A percentile compares a stretch with the other conserved stretches of the same genome.
These are phyloP conservation scores for Catenaria anguillulae DNA, from an alignment of 371 early-diverging fungal genomes.

Conservation along the genomic window DNA sequence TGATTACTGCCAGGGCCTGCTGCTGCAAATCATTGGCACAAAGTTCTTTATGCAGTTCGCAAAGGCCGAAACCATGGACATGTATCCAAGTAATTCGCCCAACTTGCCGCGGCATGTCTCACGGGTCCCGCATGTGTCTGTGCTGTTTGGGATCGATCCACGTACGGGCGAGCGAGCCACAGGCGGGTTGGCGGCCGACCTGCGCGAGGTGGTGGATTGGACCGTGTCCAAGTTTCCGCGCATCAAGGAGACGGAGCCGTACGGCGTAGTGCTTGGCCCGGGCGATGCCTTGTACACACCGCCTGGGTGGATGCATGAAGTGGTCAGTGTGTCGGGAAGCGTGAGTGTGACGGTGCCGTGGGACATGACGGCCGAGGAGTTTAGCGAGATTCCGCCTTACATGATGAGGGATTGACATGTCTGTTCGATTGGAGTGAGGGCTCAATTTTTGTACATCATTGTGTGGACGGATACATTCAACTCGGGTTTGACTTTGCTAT, in stretches of 20 bases:
- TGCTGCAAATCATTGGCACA: slow-evolving; percentile 18
- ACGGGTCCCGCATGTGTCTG: slow-evolving; percentile 17
- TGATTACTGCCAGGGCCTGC: slow-evolving; percentile 20
- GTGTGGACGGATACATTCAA: too few relatives aligned
- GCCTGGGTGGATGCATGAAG: slow-evolving; percentile 25
- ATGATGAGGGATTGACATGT: too few relatives aligned
- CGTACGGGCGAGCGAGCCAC: slow-evolving; percentile 5
- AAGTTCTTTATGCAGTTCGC: slow-evolving; percentile 20
- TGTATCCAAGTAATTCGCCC: slow-evolving; percentile 18
- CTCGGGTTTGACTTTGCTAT: too few relatives aligned
- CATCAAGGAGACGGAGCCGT: slow-evolving; percentile 14
- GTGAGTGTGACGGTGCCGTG: slow-evolving; percentile 22
- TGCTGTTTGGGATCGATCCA: slow-evolving; percentile 11
- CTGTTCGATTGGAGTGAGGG: too few relatives aligned
- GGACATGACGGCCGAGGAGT: slow-evolving; percentile 20
- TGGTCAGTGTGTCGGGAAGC: slow-evolving; percentile 19
- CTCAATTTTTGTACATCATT: too few relatives aligned
- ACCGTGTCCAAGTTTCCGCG: slow-evolving; percentile 14
- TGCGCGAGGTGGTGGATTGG: neutral
- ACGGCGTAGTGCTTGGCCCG: slow-evolving; percentile 17
- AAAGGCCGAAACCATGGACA: slow-evolving; percentile 14
- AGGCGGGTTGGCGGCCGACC: slow-evolving; percentile 4
- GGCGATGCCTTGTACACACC: slow-evolving; percentile 25
- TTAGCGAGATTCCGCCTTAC: slow-evolving; percentile 14
- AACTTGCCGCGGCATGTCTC: slow-evolving; percentile 17